phyloP scores from a whole-genome alignment of 495 filamentous ascomycete genomes.

The Aspergillus baeticus region DNA sequence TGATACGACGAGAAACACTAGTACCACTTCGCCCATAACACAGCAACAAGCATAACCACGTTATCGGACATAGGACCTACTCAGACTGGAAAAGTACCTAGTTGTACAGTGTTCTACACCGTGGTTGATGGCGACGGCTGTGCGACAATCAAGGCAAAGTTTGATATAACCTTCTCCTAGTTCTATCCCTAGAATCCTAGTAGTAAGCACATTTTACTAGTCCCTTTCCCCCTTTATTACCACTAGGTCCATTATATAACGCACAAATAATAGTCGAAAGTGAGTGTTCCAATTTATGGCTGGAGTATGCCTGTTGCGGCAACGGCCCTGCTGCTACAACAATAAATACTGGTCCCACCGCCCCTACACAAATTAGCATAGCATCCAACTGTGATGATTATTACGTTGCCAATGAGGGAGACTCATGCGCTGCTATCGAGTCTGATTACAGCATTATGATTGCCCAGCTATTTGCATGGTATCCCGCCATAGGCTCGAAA shows the following conservation, averaged over 20 bases:
- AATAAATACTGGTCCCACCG: not conserved
- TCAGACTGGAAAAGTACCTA: not conserved
- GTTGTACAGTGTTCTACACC: not conserved
- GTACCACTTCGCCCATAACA: no score
- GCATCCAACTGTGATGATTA: constrained; percentile 33
- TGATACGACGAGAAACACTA: not conserved
- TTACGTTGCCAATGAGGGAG: constrained; percentile 30
- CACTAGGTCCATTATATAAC: no score
- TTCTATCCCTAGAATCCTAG: not conserved
- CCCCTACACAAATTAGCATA: constrained; percentile 3
- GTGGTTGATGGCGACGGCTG: not conserved
- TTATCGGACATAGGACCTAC: not conserved
- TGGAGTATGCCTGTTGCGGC: no score
- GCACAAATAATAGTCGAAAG: no score
- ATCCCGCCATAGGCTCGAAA: constrained; percentile 26
- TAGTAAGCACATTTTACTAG: not conserved
- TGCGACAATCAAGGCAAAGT: not conserved
- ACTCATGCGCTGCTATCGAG: constrained; percentile 34
- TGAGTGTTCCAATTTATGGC: no score
- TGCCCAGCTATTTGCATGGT: constrained; percentile 27
- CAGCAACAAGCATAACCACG: no score
- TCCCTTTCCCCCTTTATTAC: no score
- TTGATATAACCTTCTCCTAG: not conserved
- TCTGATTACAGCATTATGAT: constrained; percentile 13
- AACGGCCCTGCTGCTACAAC: not conserved